Percentiles rank a stretch among this genome's conserved stretches.
These are phyloP conservation scores for Pneumocystis carinii DNA, from an alignment of 1,139 yeast species.

Conservation along the genomic window DNA sequence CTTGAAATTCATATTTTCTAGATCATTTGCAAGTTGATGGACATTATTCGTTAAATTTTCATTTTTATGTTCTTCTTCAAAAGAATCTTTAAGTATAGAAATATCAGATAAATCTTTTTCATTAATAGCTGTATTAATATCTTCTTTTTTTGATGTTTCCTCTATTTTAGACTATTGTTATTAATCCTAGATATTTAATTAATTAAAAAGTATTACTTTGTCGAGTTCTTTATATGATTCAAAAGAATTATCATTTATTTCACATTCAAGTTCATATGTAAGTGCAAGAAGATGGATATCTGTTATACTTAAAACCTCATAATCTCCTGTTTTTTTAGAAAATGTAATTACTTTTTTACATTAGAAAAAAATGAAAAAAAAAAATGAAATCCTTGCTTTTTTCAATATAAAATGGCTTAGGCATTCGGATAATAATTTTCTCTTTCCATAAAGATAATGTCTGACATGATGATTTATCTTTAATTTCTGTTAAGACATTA, in stretches of 20 bases:
- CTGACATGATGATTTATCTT: constrained; percentile 69
- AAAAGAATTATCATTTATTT: constrained; percentile 51
- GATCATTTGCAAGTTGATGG: constrained; percentile 11
- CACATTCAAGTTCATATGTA: constrained; percentile 72
- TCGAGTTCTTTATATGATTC: constrained; percentile 63
- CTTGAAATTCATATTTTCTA: constrained; percentile 18
- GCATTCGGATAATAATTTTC: constrained; percentile 43
- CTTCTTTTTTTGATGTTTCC: neutral
- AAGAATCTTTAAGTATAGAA: neutral
- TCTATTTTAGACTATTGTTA: neutral
- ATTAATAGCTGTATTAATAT: constrained; percentile 8
- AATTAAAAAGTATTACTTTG: constrained; percentile 27
- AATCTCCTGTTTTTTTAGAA: constrained; percentile 85
- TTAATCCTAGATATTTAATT: constrained; percentile 13
- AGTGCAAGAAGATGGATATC: constrained; percentile 88
- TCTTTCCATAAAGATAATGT: constrained; percentile 68
- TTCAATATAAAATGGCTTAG: constrained; percentile 42
- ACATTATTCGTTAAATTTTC: neutral
- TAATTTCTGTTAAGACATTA: constrained; percentile 72
- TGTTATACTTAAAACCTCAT: constrained; percentile 67
- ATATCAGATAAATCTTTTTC: constrained; percentile 8
- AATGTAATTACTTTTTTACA: constrained; percentile 29
- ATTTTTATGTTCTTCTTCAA: neutral
- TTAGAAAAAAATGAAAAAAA: neutral
- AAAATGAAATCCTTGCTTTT: constrained; percentile 6